A percentile compares a stretch with the other conserved stretches of the same genome.
These are phyloP conservation scores for Auricularia sp. DNA, from an alignment of 768 basidiomycete genomes.

Conservation along the genomic window DNA sequence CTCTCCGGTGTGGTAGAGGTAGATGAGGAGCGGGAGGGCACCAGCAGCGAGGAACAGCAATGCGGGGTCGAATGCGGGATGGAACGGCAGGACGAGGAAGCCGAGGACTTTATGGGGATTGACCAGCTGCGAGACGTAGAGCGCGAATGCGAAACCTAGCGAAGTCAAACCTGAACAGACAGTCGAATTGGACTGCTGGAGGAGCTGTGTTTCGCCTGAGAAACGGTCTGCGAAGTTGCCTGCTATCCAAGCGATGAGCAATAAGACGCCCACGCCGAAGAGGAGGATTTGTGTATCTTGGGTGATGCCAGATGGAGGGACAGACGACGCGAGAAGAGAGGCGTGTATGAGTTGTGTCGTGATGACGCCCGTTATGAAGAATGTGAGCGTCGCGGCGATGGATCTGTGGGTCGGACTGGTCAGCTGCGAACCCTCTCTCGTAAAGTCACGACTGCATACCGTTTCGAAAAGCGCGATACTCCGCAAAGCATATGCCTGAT, in stretches of 20 bases:
- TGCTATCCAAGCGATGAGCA: background rate
- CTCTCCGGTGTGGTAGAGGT: slow-evolving; percentile 35
- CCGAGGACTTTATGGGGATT: slow-evolving; percentile 39
- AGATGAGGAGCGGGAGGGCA: slow-evolving; percentile 37
- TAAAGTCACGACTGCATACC: slow-evolving; percentile 26
- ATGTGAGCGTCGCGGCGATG: slow-evolving; percentile 42
- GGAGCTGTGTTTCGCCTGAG: background rate
- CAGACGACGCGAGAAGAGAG: slow-evolving; percentile 8
- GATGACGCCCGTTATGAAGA: slow-evolving; percentile 40
- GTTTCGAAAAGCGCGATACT: slow-evolving; percentile 42
- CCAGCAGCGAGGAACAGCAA: slow-evolving; percentile 44
- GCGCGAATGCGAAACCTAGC: slow-evolving; percentile 43
- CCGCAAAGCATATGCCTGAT: slow-evolving; percentile 57
- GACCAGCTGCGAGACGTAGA: slow-evolving; percentile 45
- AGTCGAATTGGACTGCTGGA: slow-evolving; percentile 22
- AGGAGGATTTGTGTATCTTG: background rate
- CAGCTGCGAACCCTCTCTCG: background rate
- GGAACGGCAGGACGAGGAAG: slow-evolving; percentile 43
- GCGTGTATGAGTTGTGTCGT: slow-evolving; percentile 33
- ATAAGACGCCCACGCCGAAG: background rate
- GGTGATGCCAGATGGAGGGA: background rate
- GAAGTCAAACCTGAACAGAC: slow-evolving; percentile 33
- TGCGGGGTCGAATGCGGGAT: slow-evolving; percentile 45
- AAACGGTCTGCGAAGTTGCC: background rate
- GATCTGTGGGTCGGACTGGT: slow-evolving; percentile 28